Evolutionary conservation across 768 basidiomycete species (phyloP).

Genomic region (Psilocybe sp.): DNA sequence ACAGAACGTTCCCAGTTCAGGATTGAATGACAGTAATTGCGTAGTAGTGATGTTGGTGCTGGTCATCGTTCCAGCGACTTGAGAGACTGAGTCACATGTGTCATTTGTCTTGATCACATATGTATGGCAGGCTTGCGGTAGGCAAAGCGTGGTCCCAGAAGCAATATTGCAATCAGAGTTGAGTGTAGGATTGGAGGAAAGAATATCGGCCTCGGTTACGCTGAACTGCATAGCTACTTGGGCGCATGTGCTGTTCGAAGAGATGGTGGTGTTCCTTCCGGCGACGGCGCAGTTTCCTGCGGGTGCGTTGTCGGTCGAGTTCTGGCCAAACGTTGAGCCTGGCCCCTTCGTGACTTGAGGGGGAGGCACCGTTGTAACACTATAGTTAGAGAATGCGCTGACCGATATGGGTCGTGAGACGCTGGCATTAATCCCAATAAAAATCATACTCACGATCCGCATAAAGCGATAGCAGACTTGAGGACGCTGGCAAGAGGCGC

Average conservation of each 20-base stretch:
- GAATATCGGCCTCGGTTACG: slow-evolving; percentile 9
- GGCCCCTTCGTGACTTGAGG: slow-evolving; percentile 1
- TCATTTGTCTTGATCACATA: slow-evolving; percentile 16
- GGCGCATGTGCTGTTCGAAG: slow-evolving; percentile 10
- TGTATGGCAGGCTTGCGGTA: slow-evolving; percentile 12
- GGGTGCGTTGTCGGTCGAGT: background rate
- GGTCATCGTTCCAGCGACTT: slow-evolving; percentile 2
- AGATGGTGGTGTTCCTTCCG: slow-evolving; percentile 17
- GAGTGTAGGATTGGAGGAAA: slow-evolving; percentile 15
- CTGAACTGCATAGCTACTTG: slow-evolving; percentile 9
- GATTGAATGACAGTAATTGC: slow-evolving; percentile 2
- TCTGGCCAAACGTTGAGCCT: background rate
- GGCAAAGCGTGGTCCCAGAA: background rate
- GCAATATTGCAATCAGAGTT: background rate
- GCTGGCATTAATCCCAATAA: background rate
- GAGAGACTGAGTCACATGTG: slow-evolving; percentile 15
- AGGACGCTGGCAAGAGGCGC: slow-evolving; percentile 9
- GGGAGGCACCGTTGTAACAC: slow-evolving; percentile 4
- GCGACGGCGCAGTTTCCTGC: slow-evolving; percentile 16
- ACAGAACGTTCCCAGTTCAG: slow-evolving; percentile 3
- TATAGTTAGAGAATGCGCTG: slow-evolving; percentile 5
- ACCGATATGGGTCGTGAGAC: background rate
- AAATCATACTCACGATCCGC: slow-evolving; percentile 13
- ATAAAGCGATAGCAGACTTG: slow-evolving; percentile 12
- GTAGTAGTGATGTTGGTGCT: slow-evolving; percentile 4